Evolutionary conservation across 805 yeast genomes (phyloP).

Genomic region (Ogataea pini): DNA sequence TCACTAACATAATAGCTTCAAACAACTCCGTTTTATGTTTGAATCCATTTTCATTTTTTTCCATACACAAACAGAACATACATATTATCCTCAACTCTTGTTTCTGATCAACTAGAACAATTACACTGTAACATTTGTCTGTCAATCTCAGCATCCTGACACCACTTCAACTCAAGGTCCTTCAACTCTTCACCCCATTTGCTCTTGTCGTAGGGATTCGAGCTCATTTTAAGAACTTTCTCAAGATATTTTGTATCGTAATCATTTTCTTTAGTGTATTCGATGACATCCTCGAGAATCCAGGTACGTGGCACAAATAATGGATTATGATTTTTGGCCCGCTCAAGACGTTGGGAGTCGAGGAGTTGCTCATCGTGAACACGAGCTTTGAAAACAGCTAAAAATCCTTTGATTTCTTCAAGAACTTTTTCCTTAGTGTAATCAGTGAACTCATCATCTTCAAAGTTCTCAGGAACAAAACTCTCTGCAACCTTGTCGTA

Average conservation of each 20-base stretch:
- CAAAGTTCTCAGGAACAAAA: slow-evolving; percentile 33
- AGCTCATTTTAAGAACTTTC: slow-evolving; percentile 69
- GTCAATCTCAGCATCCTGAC: slow-evolving; percentile 52
- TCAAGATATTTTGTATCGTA: slow-evolving; percentile 52
- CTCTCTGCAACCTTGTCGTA: slow-evolving; percentile 29
- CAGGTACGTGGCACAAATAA: slow-evolving; percentile 80
- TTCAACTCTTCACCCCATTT: slow-evolving; percentile 70
- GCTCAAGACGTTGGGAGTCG: slow-evolving; percentile 40
- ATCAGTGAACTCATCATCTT: slow-evolving; percentile 27
- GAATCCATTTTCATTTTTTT: background rate
- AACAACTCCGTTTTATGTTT: background rate
- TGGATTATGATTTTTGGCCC: slow-evolving; percentile 64
- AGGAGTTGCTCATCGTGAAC: slow-evolving; percentile 34
- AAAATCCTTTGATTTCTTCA: slow-evolving; percentile 50
- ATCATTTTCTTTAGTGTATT: slow-evolving; percentile 51
- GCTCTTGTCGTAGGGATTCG: slow-evolving; percentile 66
- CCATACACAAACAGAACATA: slow-evolving; percentile 1
- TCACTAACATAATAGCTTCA: background rate
- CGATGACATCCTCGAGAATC: slow-evolving; percentile 82
- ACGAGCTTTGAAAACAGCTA: slow-evolving; percentile 47
- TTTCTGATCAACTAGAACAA: slow-evolving; percentile 49
- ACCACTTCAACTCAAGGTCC: slow-evolving; percentile 63
- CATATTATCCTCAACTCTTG: background rate
- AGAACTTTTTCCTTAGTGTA: slow-evolving; percentile 41
- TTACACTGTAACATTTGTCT: slow-evolving; percentile 71